These are phyloP conservation scores for Alnus rubra DNA, from an alignment of 306 rosid species.

Conservation along the genomic window DNA sequence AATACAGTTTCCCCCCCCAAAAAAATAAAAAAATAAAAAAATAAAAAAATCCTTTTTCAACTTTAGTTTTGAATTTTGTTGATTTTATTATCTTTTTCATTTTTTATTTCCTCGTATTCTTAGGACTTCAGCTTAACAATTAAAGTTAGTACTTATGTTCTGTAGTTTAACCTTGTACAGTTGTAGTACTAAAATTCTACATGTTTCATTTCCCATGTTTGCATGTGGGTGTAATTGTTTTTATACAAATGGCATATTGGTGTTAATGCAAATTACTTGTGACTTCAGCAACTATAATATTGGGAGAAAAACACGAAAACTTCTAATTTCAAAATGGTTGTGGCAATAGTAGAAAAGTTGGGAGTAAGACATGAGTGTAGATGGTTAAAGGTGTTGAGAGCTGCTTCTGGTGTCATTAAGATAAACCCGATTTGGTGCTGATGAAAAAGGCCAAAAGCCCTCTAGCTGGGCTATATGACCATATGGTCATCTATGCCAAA, in stretches of 20 bases:
- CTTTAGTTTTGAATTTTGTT: not conserved
- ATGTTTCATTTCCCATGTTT: not conserved
- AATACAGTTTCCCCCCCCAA: too few species aligned
- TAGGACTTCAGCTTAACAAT: not conserved
- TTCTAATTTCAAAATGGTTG: not conserved
- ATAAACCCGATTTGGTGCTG: too few species aligned
- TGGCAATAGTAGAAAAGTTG: not conserved
- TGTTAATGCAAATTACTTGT: not conserved
- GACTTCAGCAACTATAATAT: not conserved
- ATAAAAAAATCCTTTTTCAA: not conserved
- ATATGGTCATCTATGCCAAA: too few species aligned
- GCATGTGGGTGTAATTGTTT: not conserved
- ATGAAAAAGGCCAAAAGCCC: too few species aligned
- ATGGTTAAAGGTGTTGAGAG: too few species aligned
- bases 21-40: too few species aligned
- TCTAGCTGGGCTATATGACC: too few species aligned
- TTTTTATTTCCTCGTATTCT: not conserved
- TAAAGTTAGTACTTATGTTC: not conserved
- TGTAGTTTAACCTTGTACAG: not conserved
- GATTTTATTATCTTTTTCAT: not conserved
- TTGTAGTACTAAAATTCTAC: not conserved
- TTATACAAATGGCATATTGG: not conserved
- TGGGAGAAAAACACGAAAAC: not conserved
- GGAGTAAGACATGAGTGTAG: not conserved
- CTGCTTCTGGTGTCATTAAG: too few species aligned